Evolutionary conservation across 2,329 filamentous ascomycete genomes (phyloP), one percentile per base, ranked within the genome.

Genomic region (Xylaria sp.): DNA sequence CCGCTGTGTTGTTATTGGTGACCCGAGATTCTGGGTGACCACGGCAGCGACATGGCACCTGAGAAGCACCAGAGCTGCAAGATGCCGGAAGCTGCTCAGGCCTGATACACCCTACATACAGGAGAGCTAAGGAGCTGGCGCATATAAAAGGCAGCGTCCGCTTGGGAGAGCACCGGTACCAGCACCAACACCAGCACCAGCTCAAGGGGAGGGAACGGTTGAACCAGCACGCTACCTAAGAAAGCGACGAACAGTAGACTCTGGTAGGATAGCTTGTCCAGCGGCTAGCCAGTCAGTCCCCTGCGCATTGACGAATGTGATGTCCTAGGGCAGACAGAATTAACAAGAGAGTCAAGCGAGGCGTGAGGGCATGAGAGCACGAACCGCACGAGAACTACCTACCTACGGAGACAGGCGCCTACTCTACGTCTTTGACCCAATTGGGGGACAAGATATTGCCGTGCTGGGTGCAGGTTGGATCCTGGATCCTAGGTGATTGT

Each of bases 1-100:
- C 44, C 41, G 65, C 60, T 44, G 59, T 56, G 62, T 69, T 70
- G 62, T 65, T 70, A 72, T 70, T 72, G 70, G 70, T 60, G 68
- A 70, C 70, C 70, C 70, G 68, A 58, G 62, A 59, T 69, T 60
- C 70, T 72, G 70, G 70, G 65, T 72, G 66, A 54, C 68, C 66
- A 59, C 65, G 57, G 67, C 46, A 72, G 64, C 67, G 68, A 71
- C 70, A 72, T 72, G 67, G 67, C 70, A 72, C 57, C 63, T 66
- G 66, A 69, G 32, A 41, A 63, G 65, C 66, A 59, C 63, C 60
- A 37, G 41, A 57, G 58, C 69, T 71, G 69, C 66, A 66, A 64
- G 66, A 63, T 70, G 63, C 69, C 66, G 69, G 63, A 39, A 55
- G 37, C 44, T 62, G 63, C 62, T 59, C 18, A 34, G 52, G 63